Conservation (phyloP, 192 early-diverging fungal species). For the Coemansia sp. region DNA sequence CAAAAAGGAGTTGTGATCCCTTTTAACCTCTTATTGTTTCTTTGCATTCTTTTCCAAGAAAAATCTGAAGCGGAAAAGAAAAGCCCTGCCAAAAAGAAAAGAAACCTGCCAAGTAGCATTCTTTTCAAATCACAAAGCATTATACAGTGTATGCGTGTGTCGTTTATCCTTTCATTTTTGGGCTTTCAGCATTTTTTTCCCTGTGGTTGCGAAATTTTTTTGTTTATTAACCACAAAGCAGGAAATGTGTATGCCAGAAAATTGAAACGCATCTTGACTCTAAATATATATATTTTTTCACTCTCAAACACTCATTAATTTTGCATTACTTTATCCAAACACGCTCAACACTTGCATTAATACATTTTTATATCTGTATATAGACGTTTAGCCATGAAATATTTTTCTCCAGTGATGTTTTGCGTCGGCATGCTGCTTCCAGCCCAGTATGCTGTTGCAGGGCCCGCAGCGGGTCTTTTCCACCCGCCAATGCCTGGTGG, state of each 20-base stretch:
- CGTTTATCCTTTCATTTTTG: conserved; percentile 5
- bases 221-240: too few relatives aligned
- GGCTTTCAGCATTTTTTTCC: conserved; percentile 4
- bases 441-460: not conserved
- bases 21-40: too few relatives aligned
- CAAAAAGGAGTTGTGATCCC: too few relatives aligned
- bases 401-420: not conserved
- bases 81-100: too few relatives aligned
- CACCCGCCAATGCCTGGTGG: conserved; percentile 1
- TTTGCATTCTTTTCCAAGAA: too few relatives aligned
- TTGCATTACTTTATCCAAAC: not conserved
- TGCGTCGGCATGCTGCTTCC: not conserved
- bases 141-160: too few relatives aligned
- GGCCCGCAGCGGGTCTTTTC: not conserved
- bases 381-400: conserved; percentile 4
- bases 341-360: conserved; percentile 1
- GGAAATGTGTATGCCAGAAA: not conserved
- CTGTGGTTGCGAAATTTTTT: not conserved
- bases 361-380: conserved; percentile 1
- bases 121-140: too few relatives aligned
- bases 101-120: too few relatives aligned
- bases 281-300: not conserved
- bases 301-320: not conserved
- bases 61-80: too few relatives aligned
- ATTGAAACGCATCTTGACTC: not conserved